phyloP scores from a whole-genome alignment of 306 rosid species.

The Sesbania bispinosa region DNA sequence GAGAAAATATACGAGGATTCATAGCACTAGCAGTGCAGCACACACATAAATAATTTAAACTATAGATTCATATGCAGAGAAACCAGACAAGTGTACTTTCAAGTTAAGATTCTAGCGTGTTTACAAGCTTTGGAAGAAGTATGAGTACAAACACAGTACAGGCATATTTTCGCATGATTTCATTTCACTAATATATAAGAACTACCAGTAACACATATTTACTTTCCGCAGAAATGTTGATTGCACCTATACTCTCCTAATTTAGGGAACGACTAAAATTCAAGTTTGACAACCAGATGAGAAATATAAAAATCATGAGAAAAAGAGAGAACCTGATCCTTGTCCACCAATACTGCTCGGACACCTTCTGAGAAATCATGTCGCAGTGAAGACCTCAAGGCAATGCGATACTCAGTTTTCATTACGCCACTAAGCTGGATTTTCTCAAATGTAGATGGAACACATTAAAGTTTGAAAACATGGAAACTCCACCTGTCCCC shows the following conservation, averaged over 20 bases:
- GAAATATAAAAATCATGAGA: not conserved
- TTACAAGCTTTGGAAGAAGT: not conserved
- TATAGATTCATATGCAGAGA: not conserved
- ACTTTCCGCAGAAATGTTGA: slow-evolving; percentile 8
- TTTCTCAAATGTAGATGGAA: slow-evolving; percentile 15
- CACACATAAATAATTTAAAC: not conserved
- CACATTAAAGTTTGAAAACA: not conserved
- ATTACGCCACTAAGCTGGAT: slow-evolving; percentile 74
- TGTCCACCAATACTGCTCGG: slow-evolving; percentile 90
- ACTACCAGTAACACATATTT: not conserved
- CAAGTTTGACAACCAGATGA: slow-evolving; percentile 3
- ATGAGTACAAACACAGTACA: not conserved
- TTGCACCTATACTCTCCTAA: not conserved
- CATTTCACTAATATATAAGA: not conserved
- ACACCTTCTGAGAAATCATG: slow-evolving; percentile 94
- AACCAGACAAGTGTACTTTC: not conserved
- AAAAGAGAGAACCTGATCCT: slow-evolving; percentile 75
- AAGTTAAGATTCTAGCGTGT: not conserved
- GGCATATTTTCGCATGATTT: not conserved
- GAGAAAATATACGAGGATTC: not conserved
- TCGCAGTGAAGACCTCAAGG: slow-evolving; percentile 76
- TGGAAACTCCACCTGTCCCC: not conserved
- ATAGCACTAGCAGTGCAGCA: not conserved
- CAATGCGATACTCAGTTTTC: slow-evolving; percentile 90
- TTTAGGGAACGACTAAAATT: not conserved